A percentile compares a stretch with the other conserved stretches of the same genome.
Conservation (phyloP, 345 rosid species). For the Toxicodendron radicans region DNA sequence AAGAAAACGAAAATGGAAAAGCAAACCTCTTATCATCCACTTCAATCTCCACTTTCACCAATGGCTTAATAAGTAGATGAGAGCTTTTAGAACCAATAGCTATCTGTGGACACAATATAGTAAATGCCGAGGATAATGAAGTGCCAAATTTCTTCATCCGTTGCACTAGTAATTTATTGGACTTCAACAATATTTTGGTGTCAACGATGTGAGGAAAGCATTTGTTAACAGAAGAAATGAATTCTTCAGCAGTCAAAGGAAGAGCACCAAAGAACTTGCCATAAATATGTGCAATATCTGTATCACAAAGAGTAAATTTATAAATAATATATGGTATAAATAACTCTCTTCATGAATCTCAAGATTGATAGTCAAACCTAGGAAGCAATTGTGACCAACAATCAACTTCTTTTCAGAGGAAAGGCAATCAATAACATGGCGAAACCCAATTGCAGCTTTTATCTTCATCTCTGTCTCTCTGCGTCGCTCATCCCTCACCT, state of each 20-base stretch:
- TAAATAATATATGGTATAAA: conserved; percentile 20
- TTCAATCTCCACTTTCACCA: conserved; percentile 73
- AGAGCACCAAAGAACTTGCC: conserved; percentile 83
- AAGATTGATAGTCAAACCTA: conserved; percentile 50
- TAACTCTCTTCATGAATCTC: conserved; percentile 15
- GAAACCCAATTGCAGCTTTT: conserved; percentile 73
- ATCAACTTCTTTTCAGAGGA: conserved; percentile 80
- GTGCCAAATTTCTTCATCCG: conserved; percentile 72
- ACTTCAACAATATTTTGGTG: conserved; percentile 83
- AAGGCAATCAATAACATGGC: conserved; percentile 86
- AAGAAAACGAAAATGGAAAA: conserved; percentile 21
- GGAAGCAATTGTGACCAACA: conserved; percentile 91
- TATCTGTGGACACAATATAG: conserved; percentile 66
- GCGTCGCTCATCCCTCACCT: conserved; percentile 57
- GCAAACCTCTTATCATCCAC: conserved; percentile 76
- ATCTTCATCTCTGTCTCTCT: conserved; percentile 56
- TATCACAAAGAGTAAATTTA: conserved; percentile 20
- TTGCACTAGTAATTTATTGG: conserved; percentile 43
- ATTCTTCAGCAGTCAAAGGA: conserved; percentile 73
- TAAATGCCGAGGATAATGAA: conserved; percentile 73
- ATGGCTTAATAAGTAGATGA: conserved; percentile 29
- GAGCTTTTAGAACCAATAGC: conserved; percentile 43
- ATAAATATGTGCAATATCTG: conserved; percentile 90
- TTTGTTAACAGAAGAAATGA: conserved; percentile 53
- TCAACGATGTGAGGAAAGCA: conserved; percentile 74